Evolutionary conservation across 805 yeast species (phyloP).

Genomic region (Ogataea sp.): DNA sequence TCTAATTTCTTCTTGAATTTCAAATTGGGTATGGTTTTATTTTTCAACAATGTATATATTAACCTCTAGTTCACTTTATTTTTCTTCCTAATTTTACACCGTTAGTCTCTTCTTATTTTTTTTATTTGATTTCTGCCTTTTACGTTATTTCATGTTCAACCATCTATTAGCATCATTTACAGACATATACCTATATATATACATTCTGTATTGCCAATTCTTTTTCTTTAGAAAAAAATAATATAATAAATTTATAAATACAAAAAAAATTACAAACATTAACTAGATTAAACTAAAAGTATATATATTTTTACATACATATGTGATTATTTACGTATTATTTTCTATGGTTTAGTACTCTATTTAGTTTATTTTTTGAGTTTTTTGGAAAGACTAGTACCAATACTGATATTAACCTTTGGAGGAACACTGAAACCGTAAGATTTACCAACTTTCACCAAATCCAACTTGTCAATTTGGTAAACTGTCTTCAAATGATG

Average conservation of each 20-base stretch:
- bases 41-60: not conserved
- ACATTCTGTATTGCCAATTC: not conserved
- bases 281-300: too few species aligned
- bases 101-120: too few species aligned
- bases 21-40: slow-evolving; percentile 1
- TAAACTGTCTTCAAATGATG: slow-evolving; percentile 95
- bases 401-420: slow-evolving; percentile 91
- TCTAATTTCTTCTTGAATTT: too few species aligned
- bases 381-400: slow-evolving; percentile 53
- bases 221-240: slow-evolving; percentile 2
- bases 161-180: slow-evolving; percentile 4
- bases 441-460: slow-evolving; percentile 90
- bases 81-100: too few species aligned
- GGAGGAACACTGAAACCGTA: slow-evolving; percentile 96
- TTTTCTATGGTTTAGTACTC: too few species aligned
- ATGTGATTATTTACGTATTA: too few species aligned
- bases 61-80: too few species aligned
- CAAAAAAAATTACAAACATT: not conserved
- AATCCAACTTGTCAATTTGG: slow-evolving; percentile 89
- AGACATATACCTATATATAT: not conserved
- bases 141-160: not conserved
- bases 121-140: not conserved
- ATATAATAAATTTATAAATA: not conserved
- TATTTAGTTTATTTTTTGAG: slow-evolving; percentile 1
- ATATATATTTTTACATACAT: too few species aligned